Evolutionary conservation across 2,329 filamentous ascomycete genomes (phyloP), one percentile per base, ranked within the genome.

Genomic region (Pseudocercospora eumusae): DNA sequence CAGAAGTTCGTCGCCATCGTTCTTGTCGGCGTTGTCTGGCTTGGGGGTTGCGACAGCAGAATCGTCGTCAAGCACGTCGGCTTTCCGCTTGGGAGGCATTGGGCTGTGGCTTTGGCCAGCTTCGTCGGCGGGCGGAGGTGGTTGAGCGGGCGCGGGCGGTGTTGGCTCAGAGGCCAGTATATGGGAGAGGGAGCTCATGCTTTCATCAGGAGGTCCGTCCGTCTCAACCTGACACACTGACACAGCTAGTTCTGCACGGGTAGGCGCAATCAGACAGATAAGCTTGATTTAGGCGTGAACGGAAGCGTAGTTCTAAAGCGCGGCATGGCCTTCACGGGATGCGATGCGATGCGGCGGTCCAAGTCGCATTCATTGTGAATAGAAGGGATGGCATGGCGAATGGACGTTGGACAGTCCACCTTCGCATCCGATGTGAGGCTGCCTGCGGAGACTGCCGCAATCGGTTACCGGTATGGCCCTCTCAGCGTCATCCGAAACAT

Each of bases 1-100:
- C 68, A 76, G 71, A 27, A 76, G 59, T 31, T 65, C 65, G 57
- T 59, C 57, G 52, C 28, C 52, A 20, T 47, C 36, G 23, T 45
- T 28, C 25, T 58, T 60, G 23, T 62, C 61, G 53, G 50, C 58
- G 28, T 55, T 40, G 40, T 59, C 60, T 20, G 58, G 28, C 36
- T 42, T 54, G 47, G 63, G 63, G 1, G 63, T 62, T 42, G 65
- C 58, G 57, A 40, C 57, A 28, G 47, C 57, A 28, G 47, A 55
- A 54, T 59, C 52, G 28, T 69, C 67, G 36, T 68, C 64, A 15
- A 60, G 54, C 42, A 55, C 58, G 20, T 68, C 65, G 25, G 53
- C 59, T 52, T 63, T 68, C 52, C 60, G 63, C 62, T 63, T 58
- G 50, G 66, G 64, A 31, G 66, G 65, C 64, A 66, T 68, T n/a